Evolutionary conservation across 1,284 basidiomycete genomes (phyloP).

Genomic region (Salmacisia buchloeana): DNA sequence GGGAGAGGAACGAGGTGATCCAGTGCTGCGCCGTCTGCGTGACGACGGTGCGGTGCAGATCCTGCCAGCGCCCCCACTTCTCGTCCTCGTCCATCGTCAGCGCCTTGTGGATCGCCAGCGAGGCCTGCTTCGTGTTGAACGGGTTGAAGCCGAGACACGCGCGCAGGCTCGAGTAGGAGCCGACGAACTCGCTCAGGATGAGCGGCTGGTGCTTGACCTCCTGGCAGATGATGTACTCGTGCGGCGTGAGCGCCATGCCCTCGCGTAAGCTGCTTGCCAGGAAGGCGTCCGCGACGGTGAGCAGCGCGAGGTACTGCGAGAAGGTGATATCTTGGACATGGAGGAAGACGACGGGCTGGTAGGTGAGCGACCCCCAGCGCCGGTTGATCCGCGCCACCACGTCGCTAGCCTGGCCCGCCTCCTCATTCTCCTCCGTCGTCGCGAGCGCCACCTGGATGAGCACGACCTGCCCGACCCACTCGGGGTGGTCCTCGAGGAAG

Average conservation of each 20-base stretch:
- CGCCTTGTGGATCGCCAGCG: slow-evolving; percentile 68
- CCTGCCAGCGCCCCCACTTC: slow-evolving; percentile 70
- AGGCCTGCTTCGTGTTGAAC: slow-evolving; percentile 51
- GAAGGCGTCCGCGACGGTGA: slow-evolving; percentile 80
- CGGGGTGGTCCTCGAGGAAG: slow-evolving; percentile 72
- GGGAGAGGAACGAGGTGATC: slow-evolving; percentile 66
- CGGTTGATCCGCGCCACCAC: slow-evolving; percentile 76
- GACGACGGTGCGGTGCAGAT: slow-evolving; percentile 76
- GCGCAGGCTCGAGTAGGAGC: slow-evolving; percentile 76
- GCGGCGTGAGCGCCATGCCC: slow-evolving; percentile 76
- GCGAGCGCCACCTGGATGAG: slow-evolving; percentile 80
- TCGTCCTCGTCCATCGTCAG: slow-evolving; percentile 72
- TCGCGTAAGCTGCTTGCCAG: slow-evolving; percentile 75
- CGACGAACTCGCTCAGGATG: slow-evolving; percentile 70
- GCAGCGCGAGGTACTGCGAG: slow-evolving; percentile 73
- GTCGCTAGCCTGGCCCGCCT: slow-evolving; percentile 68
- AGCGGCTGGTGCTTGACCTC: slow-evolving; percentile 62
- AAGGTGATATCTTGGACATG: slow-evolving; percentile 82
- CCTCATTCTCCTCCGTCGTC: slow-evolving; percentile 70
- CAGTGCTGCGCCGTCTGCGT: slow-evolving; percentile 81
- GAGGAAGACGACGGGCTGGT: slow-evolving; percentile 79
- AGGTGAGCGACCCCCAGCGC: slow-evolving; percentile 72
- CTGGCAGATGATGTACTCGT: slow-evolving; percentile 69
- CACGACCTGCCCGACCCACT: slow-evolving; percentile 72
- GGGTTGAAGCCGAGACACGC: slow-evolving; percentile 79